Percentiles rank a stretch among this genome's conserved stretches.
These are phyloP conservation scores for Lumnitzera racemosa DNA, from an alignment of 345 rosid genomes.

Conservation along the genomic window DNA sequence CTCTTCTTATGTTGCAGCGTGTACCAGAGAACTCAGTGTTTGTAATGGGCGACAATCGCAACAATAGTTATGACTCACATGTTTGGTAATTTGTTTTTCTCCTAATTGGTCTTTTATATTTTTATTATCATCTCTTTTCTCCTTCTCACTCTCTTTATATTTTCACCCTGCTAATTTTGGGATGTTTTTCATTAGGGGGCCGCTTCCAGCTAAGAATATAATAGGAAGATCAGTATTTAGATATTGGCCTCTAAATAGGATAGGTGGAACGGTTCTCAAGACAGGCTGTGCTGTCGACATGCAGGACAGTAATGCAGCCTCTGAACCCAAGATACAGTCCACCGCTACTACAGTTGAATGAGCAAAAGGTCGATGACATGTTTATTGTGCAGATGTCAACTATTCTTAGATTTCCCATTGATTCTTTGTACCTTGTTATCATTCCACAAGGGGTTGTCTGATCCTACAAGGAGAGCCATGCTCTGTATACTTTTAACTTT, in stretches of 20 bases:
- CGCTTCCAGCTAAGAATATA: constrained; percentile 85
- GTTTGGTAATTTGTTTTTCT: constrained; percentile 53
- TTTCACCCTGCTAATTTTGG: background rate
- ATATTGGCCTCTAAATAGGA: constrained; percentile 88
- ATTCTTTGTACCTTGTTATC: no score
- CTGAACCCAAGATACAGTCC: constrained; percentile 17
- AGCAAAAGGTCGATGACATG: background rate
- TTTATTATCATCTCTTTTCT: no score
- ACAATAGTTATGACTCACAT: constrained; percentile 93
- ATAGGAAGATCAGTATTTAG: constrained; percentile 86
- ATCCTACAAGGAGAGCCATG: no score
- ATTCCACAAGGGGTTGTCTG: no score
- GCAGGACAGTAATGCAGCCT: constrained; percentile 23
- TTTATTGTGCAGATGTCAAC: no score
- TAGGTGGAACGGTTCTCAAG: constrained; percentile 59
- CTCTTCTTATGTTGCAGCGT: constrained; percentile 30
- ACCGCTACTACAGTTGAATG: constrained; percentile 5
- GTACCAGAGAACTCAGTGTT: constrained; percentile 78
- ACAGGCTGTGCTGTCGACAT: constrained; percentile 60
- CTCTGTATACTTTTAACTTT: no score
- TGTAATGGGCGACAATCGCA: constrained; percentile 98
- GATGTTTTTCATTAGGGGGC: constrained; percentile 46
- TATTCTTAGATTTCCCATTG: no score
- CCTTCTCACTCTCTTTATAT: no score
- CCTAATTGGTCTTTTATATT: no score